These are phyloP conservation scores for Linum tenue DNA, from an alignment of 345 rosid species.

Conservation along the genomic window DNA sequence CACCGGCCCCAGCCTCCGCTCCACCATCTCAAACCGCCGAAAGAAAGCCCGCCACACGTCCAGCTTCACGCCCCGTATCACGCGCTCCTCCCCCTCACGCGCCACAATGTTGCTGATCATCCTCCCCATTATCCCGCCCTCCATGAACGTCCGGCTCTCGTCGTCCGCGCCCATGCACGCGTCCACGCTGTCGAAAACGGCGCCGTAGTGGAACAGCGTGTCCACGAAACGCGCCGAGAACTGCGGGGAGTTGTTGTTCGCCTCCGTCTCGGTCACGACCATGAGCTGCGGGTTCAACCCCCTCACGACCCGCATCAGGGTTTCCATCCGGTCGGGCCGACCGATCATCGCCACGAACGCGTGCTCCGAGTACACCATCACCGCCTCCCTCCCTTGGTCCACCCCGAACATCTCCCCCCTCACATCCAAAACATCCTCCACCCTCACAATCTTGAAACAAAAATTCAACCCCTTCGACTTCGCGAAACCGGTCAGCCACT, in stretches of 20 bases:
- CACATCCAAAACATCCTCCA: background rate
- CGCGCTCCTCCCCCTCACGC: background rate
- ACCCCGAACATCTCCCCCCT: background rate
- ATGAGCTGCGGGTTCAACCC: background rate
- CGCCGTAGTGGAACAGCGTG: background rate
- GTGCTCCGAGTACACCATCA: conserved; percentile 1
- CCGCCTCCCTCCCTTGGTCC: background rate
- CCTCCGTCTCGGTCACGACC: background rate
- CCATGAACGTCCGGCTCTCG: background rate
- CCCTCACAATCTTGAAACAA: background rate
- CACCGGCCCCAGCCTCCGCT: background rate
- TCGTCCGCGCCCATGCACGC: background rate
- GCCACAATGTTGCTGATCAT: background rate
- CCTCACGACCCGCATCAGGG: background rate
- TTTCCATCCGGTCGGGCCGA: background rate
- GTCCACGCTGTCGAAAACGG: background rate
- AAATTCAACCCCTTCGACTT: background rate
- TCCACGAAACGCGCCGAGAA: background rate
- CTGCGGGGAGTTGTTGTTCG: background rate
- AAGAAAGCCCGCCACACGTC: background rate
- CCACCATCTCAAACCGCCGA: background rate
- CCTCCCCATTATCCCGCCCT: background rate
- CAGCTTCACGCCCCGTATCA: background rate
- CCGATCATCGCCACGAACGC: background rate
- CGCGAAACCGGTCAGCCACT: background rate